Conservation (phyloP, 2,329 filamentous ascomycete species). For the Cryphonectria japonica region DNA sequence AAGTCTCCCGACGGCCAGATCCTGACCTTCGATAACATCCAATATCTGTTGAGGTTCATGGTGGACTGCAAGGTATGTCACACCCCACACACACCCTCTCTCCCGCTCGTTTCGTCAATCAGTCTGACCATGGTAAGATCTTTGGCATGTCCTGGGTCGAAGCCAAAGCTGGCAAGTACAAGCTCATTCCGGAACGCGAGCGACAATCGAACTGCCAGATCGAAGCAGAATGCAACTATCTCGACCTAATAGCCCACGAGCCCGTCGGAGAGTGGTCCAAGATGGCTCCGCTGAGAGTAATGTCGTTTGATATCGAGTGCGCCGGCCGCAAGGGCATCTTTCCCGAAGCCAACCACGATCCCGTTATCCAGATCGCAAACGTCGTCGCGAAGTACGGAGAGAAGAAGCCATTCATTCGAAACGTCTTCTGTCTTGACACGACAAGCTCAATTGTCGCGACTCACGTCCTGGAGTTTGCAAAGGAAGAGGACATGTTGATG, state of each 20-base stretch:
- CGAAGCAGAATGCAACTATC: conserved; percentile 83
- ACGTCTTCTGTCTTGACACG: conserved; percentile 92
- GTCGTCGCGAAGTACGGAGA: conserved; percentile 95
- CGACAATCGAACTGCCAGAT: conserved; percentile 95
- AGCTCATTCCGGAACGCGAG: conserved; percentile 65
- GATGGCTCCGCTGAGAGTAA: conserved; percentile 88
- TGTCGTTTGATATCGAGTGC: conserved; percentile 99
- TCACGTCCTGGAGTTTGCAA: conserved; percentile 80
- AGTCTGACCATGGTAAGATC: conserved; percentile 54
- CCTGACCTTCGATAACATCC: conserved; percentile 92
- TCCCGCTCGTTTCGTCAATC: not conserved
- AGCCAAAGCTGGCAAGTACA: conserved; percentile 74
- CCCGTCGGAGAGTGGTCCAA: conserved; percentile 96
- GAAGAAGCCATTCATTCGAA: conserved; percentile 91
- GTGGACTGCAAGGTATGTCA: conserved; percentile 81
- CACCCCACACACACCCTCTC: not conserved
- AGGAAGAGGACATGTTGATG: conserved; percentile 88
- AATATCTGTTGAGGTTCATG: conserved; percentile 96
- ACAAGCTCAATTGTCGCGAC: conserved; percentile 95
- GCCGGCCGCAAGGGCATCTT: conserved; percentile 97
- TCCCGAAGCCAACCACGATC: conserved; percentile 87
- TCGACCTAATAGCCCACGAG: conserved; percentile 82
- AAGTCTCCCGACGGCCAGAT: conserved; percentile 70
- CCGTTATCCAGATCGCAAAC: conserved; percentile 97
- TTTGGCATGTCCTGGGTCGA: conserved; percentile 98